These are phyloP conservation scores for Polychytrium aggregatum DNA, from an alignment of 192 early-diverging fungal species.

Conservation along the genomic window DNA sequence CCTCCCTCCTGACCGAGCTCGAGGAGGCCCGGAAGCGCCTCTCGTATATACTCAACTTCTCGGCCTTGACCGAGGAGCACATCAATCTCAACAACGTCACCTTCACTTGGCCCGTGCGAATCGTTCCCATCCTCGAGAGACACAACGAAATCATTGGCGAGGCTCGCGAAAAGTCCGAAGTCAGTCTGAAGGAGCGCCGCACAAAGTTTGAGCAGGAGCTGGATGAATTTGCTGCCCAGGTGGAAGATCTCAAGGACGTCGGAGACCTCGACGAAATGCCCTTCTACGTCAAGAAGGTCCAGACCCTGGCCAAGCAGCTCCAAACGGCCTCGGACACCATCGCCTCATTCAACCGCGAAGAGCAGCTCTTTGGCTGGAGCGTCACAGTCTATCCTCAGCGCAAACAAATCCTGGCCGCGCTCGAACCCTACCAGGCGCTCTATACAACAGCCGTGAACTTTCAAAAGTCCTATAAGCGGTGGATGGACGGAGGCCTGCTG, in stretches of 20 bases:
- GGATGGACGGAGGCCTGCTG: constrained; percentile 52
- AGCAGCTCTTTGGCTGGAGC: constrained; percentile 49
- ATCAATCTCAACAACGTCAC: constrained; percentile 47
- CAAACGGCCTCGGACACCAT: constrained; percentile 43
- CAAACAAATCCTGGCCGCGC: constrained; percentile 35
- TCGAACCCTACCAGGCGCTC: constrained; percentile 49
- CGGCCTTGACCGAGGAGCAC: constrained; percentile 38
- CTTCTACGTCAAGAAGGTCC: constrained; percentile 57
- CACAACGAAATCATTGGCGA: constrained; percentile 44
- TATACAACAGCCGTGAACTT: constrained; percentile 53
- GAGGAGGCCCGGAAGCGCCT: constrained; percentile 40
- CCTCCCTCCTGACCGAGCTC: constrained; percentile 31
- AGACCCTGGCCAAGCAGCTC: constrained; percentile 42
- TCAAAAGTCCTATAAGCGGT: constrained; percentile 48
- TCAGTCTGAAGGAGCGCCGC: constrained; percentile 36
- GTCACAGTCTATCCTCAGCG: constrained; percentile 48
- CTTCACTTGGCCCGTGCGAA: constrained; percentile 50
- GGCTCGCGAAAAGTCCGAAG: constrained; percentile 43
- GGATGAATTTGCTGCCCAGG: constrained; percentile 42
- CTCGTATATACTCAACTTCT: constrained; percentile 43
- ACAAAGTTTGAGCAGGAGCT: constrained; percentile 42
- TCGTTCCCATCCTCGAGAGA: constrained; percentile 35
- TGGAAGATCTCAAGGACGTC: constrained; percentile 49
- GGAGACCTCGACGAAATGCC: constrained; percentile 57
- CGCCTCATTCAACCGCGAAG: constrained; percentile 49